Evolutionary conservation across 129 eudicot species (phyloP), one percentile per base, ranked within the genome.

Genomic region (Deinandra increscens): DNA sequence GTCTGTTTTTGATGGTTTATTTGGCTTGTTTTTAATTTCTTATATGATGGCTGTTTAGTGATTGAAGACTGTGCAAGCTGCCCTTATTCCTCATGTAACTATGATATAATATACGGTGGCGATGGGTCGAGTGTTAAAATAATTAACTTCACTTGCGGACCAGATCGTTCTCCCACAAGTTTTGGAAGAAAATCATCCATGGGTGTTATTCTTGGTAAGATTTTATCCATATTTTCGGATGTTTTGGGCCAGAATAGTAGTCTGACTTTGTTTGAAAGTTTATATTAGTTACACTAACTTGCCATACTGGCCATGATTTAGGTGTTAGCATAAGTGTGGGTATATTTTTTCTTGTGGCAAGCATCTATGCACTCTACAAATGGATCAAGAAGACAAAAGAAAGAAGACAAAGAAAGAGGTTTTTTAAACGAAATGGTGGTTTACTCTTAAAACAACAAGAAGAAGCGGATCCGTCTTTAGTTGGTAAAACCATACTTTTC

Each of bases 401-500:
- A 29, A 26, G 18, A 39, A 56, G 63, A 26, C 39, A 12, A 56
- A 56, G 39, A 56, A 29, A 56, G 18, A 56, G 17, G 39, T 56
- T 26, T 19, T 56, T 56, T 26, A 56, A 56, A 56, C 63, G 63
- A 29, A 56, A 56, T 56, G 63, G 63, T 12, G 63, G 63, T 56
- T 56, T 56, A 26, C 63, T 56, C 12, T 12, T 56, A 29, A 56
- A 56, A 33, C 63, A 56, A 56, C 63, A 56, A 56, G 63, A 56
- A 56, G 63, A 54, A 7, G 23, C 43, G 0, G 42, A 45, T 4
- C 29, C 26, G 29, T 46, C 59, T 45, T 44, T 66, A 46, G 73
- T 72, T 49, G 71, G 55, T 46, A 73, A 79, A 49, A 72, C 71
- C 9, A 58, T 42, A 31, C 49, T 67, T 34, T 79, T 79, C 70